Evolutionary conservation across 257 asterid genomes (phyloP).

Genomic region (Petunia secreta): DNA sequence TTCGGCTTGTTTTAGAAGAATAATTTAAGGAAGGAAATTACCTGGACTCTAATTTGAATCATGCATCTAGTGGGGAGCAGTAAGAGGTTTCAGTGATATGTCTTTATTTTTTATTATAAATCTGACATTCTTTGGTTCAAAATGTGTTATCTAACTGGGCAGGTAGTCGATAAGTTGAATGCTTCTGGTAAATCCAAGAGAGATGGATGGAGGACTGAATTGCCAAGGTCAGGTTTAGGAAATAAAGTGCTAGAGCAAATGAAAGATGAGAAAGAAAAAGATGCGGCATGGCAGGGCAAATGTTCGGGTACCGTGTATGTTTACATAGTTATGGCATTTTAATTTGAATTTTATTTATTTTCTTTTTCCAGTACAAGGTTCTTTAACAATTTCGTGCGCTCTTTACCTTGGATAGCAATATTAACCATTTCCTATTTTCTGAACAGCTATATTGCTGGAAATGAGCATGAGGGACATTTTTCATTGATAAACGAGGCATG

Average conservation of each 20-base stretch:
- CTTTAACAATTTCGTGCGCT: conserved; percentile 16
- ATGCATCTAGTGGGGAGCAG: neutral
- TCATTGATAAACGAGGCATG: conserved; percentile 94
- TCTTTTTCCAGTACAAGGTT: too few species aligned
- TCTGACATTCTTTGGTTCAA: conserved; percentile 16
- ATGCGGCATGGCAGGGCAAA: conserved; percentile 90
- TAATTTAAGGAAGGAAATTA: neutral
- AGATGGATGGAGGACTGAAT: conserved; percentile 85
- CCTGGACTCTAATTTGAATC: neutral
- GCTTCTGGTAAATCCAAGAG: conserved; percentile 82
- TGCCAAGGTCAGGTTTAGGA: conserved; percentile 77
- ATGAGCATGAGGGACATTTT: conserved; percentile 90
- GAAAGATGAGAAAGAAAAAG: conserved; percentile 84
- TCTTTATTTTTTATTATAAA: conserved; percentile 9
- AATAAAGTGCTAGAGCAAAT: conserved; percentile 63
- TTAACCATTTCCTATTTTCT: conserved; percentile 36
- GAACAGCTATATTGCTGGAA: conserved; percentile 90
- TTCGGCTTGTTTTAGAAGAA: neutral
- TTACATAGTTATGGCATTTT: conserved; percentile 21
- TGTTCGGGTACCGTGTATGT: conserved; percentile 99
- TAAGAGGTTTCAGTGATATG: neutral
- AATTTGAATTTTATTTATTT: neutral
- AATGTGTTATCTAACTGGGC: conserved; percentile 27
- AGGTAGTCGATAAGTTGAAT: conserved; percentile 92
- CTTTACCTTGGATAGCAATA: conserved; percentile 15